Conservation (phyloP, 2,329 filamentous ascomycete species). For the Paraphaeosphaeria minitans region DNA sequence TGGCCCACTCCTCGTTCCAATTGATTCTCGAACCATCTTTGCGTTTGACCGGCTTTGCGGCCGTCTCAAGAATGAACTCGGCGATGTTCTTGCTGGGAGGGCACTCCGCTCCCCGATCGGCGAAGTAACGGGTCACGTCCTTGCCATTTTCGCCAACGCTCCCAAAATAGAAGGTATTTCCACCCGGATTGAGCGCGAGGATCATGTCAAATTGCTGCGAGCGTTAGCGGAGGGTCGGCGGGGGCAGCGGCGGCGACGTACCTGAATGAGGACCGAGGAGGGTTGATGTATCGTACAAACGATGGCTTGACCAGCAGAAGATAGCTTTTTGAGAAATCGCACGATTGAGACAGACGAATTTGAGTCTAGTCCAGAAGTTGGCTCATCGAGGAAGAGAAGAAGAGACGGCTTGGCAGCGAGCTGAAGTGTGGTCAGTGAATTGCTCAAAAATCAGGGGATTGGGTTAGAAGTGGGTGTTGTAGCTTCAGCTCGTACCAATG, state of each 20-base stretch:
- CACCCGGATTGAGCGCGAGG: slow-evolving; percentile 67
- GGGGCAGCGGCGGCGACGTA: too few species aligned
- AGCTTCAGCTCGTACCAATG: too few species aligned
- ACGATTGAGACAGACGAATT: slow-evolving; percentile 72
- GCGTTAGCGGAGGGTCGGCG: too few species aligned
- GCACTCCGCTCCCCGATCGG: slow-evolving; percentile 67
- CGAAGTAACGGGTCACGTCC: slow-evolving; percentile 71
- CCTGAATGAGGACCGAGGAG: slow-evolving; percentile 66
- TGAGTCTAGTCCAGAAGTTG: slow-evolving; percentile 71
- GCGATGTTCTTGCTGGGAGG: slow-evolving; percentile 70
- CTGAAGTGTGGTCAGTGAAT: too few species aligned
- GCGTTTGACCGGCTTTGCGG: slow-evolving; percentile 61
- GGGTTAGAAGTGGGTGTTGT: too few species aligned
- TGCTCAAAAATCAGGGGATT: too few species aligned
- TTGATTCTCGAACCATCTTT: slow-evolving; percentile 63
- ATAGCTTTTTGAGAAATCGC: slow-evolving; percentile 70
- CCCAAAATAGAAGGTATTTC: slow-evolving; percentile 76
- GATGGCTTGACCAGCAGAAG: slow-evolving; percentile 70
- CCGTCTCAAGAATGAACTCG: slow-evolving; percentile 70
- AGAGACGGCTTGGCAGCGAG: slow-evolving; percentile 67
- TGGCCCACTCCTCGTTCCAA: slow-evolving; percentile 77
- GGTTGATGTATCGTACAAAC: slow-evolving; percentile 78
- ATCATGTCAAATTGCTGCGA: slow-evolving; percentile 73
- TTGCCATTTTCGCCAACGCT: slow-evolving; percentile 70
- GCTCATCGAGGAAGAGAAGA: slow-evolving; percentile 73